Base-by-base conservation (phyloP, 768 basidiomycete genomes). In the Agaricus sinodeliciosus region DNA sequence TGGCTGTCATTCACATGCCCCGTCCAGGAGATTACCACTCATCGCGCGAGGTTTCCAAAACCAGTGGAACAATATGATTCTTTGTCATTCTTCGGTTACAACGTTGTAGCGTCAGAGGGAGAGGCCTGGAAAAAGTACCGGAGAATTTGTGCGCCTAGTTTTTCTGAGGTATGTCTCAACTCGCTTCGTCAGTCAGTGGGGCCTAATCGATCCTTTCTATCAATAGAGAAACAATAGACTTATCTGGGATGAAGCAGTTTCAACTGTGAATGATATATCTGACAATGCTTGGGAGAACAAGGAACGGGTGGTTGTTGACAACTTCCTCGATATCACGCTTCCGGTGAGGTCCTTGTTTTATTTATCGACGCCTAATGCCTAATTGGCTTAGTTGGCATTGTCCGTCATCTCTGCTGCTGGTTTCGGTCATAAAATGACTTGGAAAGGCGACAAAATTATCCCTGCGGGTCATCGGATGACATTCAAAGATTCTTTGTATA, bases 81-180 rank as follows among this genome's bases (percentile, higher is more conserved):
- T 11, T 63, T 86, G 13, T 51, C 65, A 0, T 72, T 80, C 55
- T 86, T 77, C 60, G 84, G 85, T 7, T 60, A 60, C 9, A 87
- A 86, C 55, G 79, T 86, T 37, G 74, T 87, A 18, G 76, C 73
- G 1, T 79, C 81, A 0, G 84, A 86, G 60, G 79, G 77, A n/a
- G 76, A 80, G 2, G 73, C 79, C 53, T 87, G 84, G 84, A 83
- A 83, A 62, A 73, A 75, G 27, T 82, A 82, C 56, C 66, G 83
- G 41, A 82, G 80, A 62, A 75, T 86, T 37, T 66, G 75, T 15
- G 80, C 81, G 2, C 81, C 83, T 13, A 77, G 81, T 0, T 86
- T 85, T 63, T 79, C 80, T 4, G 82, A 84, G 61, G 81, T 82
- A 49, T 35, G 66, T 58, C 58, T 39, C 26, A 15, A 25, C 25